Evolutionary conservation across 108 stramenopile species (phyloP), one percentile per base, ranked within the genome.

Genomic region (Skeletonema tropicum): DNA sequence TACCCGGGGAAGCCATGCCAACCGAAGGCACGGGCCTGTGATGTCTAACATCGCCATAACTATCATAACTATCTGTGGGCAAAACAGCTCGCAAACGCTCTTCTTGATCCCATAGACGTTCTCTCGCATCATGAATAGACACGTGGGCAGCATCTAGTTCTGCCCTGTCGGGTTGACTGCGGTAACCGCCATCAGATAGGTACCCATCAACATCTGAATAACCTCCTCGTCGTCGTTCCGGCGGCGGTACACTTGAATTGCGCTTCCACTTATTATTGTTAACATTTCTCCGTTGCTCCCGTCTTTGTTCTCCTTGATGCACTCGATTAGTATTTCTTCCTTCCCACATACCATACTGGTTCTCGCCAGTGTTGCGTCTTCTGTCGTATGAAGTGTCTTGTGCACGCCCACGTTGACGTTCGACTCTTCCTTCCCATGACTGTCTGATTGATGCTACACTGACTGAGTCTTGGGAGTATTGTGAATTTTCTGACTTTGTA

Each of bases 31-130:
- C 30, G 5, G 62, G 63, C 21, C 13, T 31, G 25, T 15, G 19
- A 9, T 39, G 6, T 21, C 31, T 60, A 55, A 36, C 64, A 66
- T 74, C 52, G 29, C 19, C 55, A 39, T 29, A 6, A 59, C 57
- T 39, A 11, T 66, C 77, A 60, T 23, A 61, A 41, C 36, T 69
- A 11, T 14, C 21, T 64, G 66, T 2, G 9, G 79, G 79, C 15
- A 80, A 30, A 5, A 57, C 62, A 41, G 68, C 66, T 26, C 73
- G 73, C 45, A 80, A 57, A 30, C 73, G 57, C 57, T 80, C 79
- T 6, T 80, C 58, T 57, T 73, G 64, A 60, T 80, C 79, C 79
- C 79, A 80, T 5, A 80, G 46, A 46, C 66, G 67, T 32, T 42
- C 63, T 48, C 79, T 58, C 14, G 66, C 67, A 31, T 80, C 79